phyloP scores from a whole-genome alignment of 441 rosid genomes.

The Adansonia gregorii region DNA sequence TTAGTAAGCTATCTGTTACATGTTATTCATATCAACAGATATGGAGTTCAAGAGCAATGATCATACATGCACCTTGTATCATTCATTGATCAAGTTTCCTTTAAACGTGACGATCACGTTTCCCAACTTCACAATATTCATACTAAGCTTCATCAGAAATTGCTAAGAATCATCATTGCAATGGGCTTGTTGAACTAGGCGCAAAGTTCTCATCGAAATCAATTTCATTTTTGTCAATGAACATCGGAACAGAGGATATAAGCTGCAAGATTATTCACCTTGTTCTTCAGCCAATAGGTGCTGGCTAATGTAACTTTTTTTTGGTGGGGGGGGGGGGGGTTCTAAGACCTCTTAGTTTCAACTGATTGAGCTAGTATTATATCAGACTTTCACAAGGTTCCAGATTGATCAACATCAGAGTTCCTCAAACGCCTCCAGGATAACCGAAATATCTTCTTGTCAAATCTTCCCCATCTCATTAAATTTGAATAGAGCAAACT shows the following conservation, averaged over 20 bases:
- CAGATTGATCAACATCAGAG: slow-evolving; percentile 59
- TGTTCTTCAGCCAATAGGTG: no score
- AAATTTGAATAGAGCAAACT: slow-evolving; percentile 59
- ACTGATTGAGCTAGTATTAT: slow-evolving; percentile 46
- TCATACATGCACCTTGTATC: not conserved
- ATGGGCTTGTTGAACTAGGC: not conserved
- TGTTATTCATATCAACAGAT: no score
- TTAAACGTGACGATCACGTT: not conserved
- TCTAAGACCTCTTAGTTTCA: slow-evolving; percentile 27
- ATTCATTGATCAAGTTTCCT: not conserved
- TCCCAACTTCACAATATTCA: no score
- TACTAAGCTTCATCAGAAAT: not conserved
- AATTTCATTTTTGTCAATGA: not conserved
- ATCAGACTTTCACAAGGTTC: slow-evolving; percentile 51
- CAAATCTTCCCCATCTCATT: slow-evolving; percentile 71
- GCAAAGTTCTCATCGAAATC: not conserved
- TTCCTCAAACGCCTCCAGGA: slow-evolving; percentile 60
- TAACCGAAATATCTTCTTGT: slow-evolving; percentile 49
- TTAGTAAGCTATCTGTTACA: not conserved
- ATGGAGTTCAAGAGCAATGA: not conserved
- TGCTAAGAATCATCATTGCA: not conserved
- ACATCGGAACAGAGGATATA: no score
- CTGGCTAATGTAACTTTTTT: no score
- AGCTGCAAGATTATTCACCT: no score
- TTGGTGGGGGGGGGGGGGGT: no score